phyloP scores from a whole-genome alignment of 2,329 filamentous ascomycete species.

The Phaeomoniella chlamydospora region DNA sequence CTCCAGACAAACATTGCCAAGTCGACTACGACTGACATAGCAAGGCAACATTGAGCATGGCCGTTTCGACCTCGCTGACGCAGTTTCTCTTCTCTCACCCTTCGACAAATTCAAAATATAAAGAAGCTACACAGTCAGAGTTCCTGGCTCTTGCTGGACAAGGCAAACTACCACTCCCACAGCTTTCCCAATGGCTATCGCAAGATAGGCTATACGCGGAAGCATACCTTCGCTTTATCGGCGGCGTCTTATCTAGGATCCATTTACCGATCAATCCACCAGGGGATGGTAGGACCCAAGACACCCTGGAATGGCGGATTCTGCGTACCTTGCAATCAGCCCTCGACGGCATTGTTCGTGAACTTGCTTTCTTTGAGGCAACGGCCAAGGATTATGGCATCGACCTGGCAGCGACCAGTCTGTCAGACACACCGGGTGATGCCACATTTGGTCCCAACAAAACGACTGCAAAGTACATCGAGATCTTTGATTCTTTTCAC shows the following conservation, averaged over 20 bases:
- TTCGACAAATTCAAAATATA: neutral
- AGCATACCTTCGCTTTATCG: conserved; percentile 53
- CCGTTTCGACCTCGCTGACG: neutral
- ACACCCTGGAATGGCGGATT: conserved; percentile 38
- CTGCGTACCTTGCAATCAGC: conserved; percentile 50
- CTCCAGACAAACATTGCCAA: too few species aligned
- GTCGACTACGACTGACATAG: too few species aligned
- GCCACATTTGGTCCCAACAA: conserved; percentile 19
- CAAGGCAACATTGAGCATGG: too few species aligned
- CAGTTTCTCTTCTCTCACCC: neutral
- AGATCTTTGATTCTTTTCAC: conserved; percentile 43
- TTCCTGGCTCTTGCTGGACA: conserved; percentile 53
- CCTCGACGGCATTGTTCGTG: conserved; percentile 50
- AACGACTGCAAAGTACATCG: conserved; percentile 40
- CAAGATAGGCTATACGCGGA: conserved; percentile 61
- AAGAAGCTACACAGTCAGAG: conserved; percentile 41
- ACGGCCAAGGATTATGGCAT: conserved; percentile 48
- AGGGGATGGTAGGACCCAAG: too few species aligned
- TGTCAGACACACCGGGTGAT: conserved; percentile 2
- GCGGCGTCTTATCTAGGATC: conserved; percentile 48
- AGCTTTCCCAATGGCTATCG: conserved; percentile 52
- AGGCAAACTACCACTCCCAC: conserved; percentile 41
- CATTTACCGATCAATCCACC: conserved; percentile 15
- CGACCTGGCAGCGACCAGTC: conserved; percentile 22
- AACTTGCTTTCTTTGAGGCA: conserved; percentile 53